These are phyloP conservation scores for Peziza echinospora DNA, from an alignment of 495 filamentous ascomycete genomes.

Conservation along the genomic window DNA sequence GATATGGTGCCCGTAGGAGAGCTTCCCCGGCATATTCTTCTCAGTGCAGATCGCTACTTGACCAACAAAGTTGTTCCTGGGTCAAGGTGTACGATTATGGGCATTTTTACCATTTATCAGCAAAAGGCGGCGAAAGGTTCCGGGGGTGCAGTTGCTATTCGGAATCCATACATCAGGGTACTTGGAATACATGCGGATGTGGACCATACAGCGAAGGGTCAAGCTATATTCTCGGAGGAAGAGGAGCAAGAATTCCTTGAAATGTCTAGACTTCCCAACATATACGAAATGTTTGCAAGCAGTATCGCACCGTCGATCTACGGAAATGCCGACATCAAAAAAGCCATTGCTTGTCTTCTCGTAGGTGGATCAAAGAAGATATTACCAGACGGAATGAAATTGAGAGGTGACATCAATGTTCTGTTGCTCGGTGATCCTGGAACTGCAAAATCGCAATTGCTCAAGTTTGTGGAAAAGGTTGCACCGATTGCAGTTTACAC, in stretches of 20 bases:
- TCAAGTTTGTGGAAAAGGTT: conserved; percentile 95
- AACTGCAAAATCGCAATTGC: conserved; percentile 91
- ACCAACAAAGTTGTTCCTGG: conserved; percentile 93
- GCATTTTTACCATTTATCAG: conserved; percentile 95
- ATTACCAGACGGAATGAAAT: conserved; percentile 91
- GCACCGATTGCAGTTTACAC: conserved; percentile 98
- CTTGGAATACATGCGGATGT: conserved; percentile 80
- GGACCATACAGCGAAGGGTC: conserved; percentile 75
- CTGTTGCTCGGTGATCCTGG: conserved; percentile 92
- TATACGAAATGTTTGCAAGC: conserved; percentile 72
- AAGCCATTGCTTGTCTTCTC: conserved; percentile 87
- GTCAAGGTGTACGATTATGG: conserved; percentile 84
- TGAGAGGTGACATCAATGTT: conserved; percentile 97
- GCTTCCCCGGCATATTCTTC: conserved; percentile 78
- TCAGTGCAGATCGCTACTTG: conserved; percentile 86
- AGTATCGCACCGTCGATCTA: conserved; percentile 98
- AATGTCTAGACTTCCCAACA: conserved; percentile 69
- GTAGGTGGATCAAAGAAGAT: conserved; percentile 98
- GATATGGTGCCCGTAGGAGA: conserved; percentile 97
- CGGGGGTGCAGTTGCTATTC: conserved; percentile 66
- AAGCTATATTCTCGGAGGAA: conserved; percentile 69
- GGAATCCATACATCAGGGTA: conserved; percentile 89
- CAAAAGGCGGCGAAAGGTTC: conserved; percentile 68
- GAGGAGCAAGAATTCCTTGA: conserved; percentile 97
- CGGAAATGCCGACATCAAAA: conserved; percentile 91